phyloP scores from a whole-genome alignment of 352 stramenopile genomes.

The Phytophthora citricola region DNA sequence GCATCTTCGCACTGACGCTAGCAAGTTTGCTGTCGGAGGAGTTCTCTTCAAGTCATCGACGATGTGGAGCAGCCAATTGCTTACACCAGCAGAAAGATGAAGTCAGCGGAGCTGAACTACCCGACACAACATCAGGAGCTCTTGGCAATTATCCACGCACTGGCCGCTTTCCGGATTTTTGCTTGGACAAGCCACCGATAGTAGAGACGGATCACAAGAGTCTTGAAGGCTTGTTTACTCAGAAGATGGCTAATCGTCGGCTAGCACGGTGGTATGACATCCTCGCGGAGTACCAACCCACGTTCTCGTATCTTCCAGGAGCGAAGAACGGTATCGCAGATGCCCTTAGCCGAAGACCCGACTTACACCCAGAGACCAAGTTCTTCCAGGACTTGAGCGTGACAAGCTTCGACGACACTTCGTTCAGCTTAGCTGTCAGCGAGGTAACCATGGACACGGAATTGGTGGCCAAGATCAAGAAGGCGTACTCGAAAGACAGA shows the following conservation, averaged over 20 bases:
- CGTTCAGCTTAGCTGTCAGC: too few species aligned
- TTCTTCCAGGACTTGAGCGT: too few species aligned
- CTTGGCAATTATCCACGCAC: background rate
- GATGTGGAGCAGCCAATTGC: background rate
- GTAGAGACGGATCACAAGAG: background rate
- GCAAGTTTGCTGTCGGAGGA: constrained; percentile 2
- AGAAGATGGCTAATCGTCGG: background rate
- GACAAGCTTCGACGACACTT: too few species aligned
- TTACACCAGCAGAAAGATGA: background rate
- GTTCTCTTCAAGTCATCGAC: background rate
- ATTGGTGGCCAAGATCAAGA: background rate
- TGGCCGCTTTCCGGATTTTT: background rate
- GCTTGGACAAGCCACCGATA: background rate
- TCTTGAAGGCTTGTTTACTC: background rate
- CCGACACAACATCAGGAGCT: background rate
- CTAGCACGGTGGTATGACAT: background rate
- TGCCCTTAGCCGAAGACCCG: background rate
- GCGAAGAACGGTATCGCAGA: background rate
- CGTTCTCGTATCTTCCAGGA: background rate
- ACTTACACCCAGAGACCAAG: background rate
- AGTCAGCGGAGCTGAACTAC: background rate
- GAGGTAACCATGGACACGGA: too few species aligned
- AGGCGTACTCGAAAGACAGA: background rate
- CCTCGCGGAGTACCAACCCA: background rate
- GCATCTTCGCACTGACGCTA: background rate